Base-by-base conservation (phyloP, 345 rosid genomes). In the Syzygium aqueum region DNA sequence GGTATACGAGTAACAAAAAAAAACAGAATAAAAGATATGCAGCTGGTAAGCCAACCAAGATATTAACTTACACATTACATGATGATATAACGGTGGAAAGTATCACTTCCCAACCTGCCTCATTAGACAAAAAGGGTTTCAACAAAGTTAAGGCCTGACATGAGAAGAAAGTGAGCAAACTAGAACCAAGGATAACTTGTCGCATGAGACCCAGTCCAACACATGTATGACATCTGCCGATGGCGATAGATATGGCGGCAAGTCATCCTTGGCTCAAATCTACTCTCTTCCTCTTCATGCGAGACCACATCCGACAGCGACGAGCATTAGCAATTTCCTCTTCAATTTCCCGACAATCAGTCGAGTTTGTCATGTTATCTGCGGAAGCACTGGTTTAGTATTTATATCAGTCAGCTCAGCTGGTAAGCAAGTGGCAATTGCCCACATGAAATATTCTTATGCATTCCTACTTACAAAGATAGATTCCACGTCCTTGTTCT, bases 251-350 rank as follows among this genome's bases (percentile, higher is more conserved):
- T 25, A 23, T 8, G 89, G 86, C 77, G 88, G 93, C 93, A 92
- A 90, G 91, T 88, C 93, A 92, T 92, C 92, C 91, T 92, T 90
- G 92, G 93, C 91, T 92, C 92, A 90, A 49, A 16, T 63, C 86
- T 89, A 87, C 92, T 88, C 82, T 85, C 85, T 85, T 67, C 84
- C 88, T 86, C 84, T 80, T 86, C 91, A 90, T 84, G 91, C 88
- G 85, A 67, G 78, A 67, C 25, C 46, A 33, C 78, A 67, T 46
- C 11, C 46, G 33, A 67, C 78, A 21, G 46, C 46, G 22, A 40
- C 46, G 2, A 67, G 13, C 78, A 67, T 10, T 67, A 33, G 46
- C 46, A 33, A 33, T 37, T 33, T 37, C 12, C 13, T 17, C 23
- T 33, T 67, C 25, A 67, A 33, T 30, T 67, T 67, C 43, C 78